A percentile compares a stretch with the other conserved stretches of the same genome.
phyloP scores from a whole-genome alignment of 2,329 filamentous ascomycete species.

The Colletotrichum trifolii region DNA sequence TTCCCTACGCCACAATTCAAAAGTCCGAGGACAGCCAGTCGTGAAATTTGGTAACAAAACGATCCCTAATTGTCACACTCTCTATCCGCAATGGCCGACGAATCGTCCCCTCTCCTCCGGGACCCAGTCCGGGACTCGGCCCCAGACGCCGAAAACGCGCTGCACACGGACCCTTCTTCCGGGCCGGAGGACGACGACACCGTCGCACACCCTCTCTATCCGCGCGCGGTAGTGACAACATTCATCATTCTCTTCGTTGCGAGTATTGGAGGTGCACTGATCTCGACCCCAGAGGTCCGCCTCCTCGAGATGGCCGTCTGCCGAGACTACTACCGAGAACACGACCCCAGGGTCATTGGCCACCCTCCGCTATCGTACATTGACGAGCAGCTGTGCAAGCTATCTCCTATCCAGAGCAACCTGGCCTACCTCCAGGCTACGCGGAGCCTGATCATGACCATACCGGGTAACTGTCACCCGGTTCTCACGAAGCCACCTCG shows the following conservation, averaged over 20 bases:
- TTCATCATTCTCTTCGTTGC: not conserved
- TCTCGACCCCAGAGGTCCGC: not conserved
- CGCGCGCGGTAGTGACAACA: not conserved
- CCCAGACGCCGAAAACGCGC: too few species aligned
- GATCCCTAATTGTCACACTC: too few species aligned
- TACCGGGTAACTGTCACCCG: constrained; percentile 1
- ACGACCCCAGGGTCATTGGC: constrained; percentile 7
- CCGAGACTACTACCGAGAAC: constrained; percentile 10
- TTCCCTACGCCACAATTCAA: too few species aligned
- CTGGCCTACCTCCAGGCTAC: constrained; percentile 14
- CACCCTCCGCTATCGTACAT: constrained; percentile 6
- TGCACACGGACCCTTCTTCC: too few species aligned
- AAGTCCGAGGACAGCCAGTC: too few species aligned
- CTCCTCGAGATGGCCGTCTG: constrained; percentile 17
- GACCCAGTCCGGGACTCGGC: too few species aligned
- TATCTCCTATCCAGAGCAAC: constrained; percentile 4
- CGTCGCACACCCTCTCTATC: not conserved
- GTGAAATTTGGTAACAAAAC: too few species aligned
- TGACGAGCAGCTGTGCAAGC: constrained; percentile 12
- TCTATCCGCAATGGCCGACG: too few species aligned
- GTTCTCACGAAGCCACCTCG: not conserved
- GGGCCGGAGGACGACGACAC: too few species aligned
- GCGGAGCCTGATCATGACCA: not conserved
- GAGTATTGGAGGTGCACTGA: not conserved
- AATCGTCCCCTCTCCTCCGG: too few species aligned